Percentiles rank a stretch among this genome's conserved stretches.
These are phyloP conservation scores for Elsinoe necatrix DNA, from an alignment of 2,329 filamentous ascomycete genomes.

Conservation along the genomic window DNA sequence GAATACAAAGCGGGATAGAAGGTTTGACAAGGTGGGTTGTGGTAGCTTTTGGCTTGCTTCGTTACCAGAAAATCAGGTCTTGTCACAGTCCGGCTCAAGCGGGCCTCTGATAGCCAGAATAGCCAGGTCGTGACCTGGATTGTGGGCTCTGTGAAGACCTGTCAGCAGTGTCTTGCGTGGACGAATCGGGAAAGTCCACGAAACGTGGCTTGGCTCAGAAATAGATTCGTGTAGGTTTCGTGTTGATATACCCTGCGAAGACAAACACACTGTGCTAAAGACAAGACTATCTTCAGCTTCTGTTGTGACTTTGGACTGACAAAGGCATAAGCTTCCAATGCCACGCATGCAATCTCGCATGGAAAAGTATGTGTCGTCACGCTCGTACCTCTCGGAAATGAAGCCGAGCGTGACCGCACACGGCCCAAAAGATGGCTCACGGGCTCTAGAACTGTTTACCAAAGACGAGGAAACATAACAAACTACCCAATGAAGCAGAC, in stretches of 20 bases:
- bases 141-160: neutral
- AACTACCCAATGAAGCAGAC: neutral
- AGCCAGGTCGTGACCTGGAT: neutral
- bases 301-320: neutral
- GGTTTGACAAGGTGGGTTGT: neutral
- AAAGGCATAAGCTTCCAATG: too few species aligned
- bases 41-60: slow-evolving; percentile 11
- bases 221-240: slow-evolving; percentile 8
- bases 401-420: neutral
- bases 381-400: neutral
- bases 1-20: slow-evolving; percentile 1
- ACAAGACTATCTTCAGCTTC: neutral
- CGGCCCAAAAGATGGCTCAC: neutral
- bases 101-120: neutral
- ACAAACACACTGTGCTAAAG: neutral
- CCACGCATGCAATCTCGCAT: neutral
- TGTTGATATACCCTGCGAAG: neutral
- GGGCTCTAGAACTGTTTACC: neutral
- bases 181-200: neutral
- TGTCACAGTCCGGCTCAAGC: neutral
- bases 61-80: slow-evolving; percentile 4
- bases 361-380: neutral
- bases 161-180: neutral
- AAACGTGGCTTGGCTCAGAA: slow-evolving; percentile 7
- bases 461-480: neutral